A percentile compares a stretch with the other conserved stretches of the same genome.
Evolutionary conservation across 2,329 filamentous ascomycete genomes (phyloP).

Genomic region (Colletotrichum chrysophilum): DNA sequence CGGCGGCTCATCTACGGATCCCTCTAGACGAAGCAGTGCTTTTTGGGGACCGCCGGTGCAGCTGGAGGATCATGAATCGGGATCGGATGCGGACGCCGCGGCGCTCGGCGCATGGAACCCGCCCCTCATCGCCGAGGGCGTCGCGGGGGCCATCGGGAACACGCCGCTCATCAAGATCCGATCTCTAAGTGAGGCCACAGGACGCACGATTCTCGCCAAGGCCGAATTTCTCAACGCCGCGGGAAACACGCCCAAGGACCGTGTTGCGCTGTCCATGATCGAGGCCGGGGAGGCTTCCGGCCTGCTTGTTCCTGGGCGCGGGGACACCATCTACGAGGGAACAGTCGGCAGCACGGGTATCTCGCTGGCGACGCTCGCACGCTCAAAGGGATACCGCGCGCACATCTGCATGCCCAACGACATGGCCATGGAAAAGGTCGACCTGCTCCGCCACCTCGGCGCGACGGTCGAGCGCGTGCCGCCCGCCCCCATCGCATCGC

Average conservation of each 20-base stretch:
- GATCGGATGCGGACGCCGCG: conserved; percentile 24
- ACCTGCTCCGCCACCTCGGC: conserved; percentile 86
- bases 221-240: conserved; percentile 97
- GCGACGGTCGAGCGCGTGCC: conserved; percentile 91
- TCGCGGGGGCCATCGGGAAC: conserved; percentile 92
- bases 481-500: conserved; percentile 92
- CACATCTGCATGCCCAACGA: conserved; percentile 99
- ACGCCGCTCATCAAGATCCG: conserved; percentile 88
- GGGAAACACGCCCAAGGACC: conserved; percentile 92
- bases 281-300: conserved; percentile 78
- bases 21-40: conserved; percentile 45
- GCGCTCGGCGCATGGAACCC: conserved; percentile 26
- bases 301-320: conserved; percentile 76
- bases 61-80: conserved; percentile 61
- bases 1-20: conserved; percentile 15
- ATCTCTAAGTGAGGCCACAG: conserved; percentile 84
- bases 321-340: conserved; percentile 96
- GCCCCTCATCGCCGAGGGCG: conserved; percentile 69
- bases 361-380: conserved; percentile 86
- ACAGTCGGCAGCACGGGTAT: conserved; percentile 97
- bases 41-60: conserved; percentile 54
- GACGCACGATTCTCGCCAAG: conserved; percentile 89
- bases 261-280: conserved; percentile 92
- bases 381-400: conserved; percentile 87
- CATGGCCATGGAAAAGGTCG: conserved; percentile 85